These are phyloP conservation scores for Ceriops decandra DNA, from an alignment of 345 rosid genomes.

Conservation along the genomic window DNA sequence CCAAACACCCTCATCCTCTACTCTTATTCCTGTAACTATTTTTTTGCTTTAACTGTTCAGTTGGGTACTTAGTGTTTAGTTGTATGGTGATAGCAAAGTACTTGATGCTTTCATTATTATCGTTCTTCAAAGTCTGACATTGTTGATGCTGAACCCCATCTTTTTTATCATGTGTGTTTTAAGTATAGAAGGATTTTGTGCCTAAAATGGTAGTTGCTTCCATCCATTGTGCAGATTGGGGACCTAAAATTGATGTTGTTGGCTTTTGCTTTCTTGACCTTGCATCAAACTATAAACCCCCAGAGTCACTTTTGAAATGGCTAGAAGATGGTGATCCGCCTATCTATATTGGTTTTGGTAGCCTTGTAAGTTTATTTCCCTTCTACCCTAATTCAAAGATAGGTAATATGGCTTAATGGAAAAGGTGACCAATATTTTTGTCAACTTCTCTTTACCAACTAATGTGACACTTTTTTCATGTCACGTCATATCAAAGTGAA, in stretches of 20 bases:
- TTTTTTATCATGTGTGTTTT: too few species aligned
- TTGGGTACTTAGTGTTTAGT: too few species aligned
- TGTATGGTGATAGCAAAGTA: too few species aligned
- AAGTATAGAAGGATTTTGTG: neutral
- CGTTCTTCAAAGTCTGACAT: too few species aligned
- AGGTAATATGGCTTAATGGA: neutral
- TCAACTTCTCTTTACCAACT: neutral
- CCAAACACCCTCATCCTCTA: too few species aligned
- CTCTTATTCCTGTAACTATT: too few species aligned
- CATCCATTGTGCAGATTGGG: conserved; percentile 50
- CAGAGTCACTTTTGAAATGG: conserved; percentile 48
- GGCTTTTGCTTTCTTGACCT: conserved; percentile 73
- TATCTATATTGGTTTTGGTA: conserved; percentile 68
- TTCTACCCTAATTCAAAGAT: neutral
- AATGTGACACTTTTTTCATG: neutral
- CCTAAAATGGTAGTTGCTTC: neutral
- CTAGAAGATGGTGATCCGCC: conserved; percentile 47
- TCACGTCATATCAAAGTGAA: too few species aligned
- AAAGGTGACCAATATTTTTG: neutral
- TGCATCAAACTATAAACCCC: conserved; percentile 58
- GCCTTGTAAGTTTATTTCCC: conserved; percentile 54
- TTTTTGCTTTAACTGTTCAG: too few species aligned
- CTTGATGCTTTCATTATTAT: too few species aligned
- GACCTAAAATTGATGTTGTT: conserved; percentile 57
- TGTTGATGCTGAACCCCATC: too few species aligned